Evolutionary conservation across 805 yeast genomes (phyloP).

Genomic region (Lipomyces kockii): DNA sequence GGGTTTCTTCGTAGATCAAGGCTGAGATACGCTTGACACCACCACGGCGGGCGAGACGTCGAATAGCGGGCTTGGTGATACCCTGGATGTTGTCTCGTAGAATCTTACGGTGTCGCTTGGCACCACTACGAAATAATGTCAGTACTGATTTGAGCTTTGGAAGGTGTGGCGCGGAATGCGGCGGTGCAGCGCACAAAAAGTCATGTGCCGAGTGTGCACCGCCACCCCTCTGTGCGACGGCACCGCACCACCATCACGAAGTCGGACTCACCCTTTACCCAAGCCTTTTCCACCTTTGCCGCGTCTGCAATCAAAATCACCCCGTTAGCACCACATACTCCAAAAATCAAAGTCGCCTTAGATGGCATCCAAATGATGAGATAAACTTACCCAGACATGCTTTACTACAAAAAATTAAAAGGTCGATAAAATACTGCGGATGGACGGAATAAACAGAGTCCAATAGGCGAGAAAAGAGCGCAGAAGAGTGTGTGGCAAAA

Average conservation of each 20-base stretch:
- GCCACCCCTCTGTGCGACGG: neutral
- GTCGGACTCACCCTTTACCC: slow-evolving; percentile 68
- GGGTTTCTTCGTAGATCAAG: slow-evolving; percentile 97
- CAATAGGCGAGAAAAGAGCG: neutral
- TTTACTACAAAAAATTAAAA: slow-evolving; percentile 8
- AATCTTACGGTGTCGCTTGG: slow-evolving; percentile 99
- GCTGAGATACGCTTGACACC: slow-evolving; percentile 99
- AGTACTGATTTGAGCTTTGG: neutral
- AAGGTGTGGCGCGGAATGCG: neutral
- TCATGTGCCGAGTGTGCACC: neutral
- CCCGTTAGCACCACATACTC: neutral
- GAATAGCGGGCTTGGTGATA: slow-evolving; percentile 99
- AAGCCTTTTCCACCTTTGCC: slow-evolving; percentile 99
- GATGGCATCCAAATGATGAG: neutral
- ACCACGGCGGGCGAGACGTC: slow-evolving; percentile 99
- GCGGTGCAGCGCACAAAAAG: neutral
- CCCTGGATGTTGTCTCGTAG: slow-evolving; percentile 99
- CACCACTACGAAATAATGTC: slow-evolving; percentile 64
- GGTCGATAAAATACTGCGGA: neutral
- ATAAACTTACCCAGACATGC: slow-evolving; percentile 37
- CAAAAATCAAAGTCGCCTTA: neutral
- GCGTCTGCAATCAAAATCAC: slow-evolving; percentile 56
- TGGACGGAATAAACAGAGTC: slow-evolving; percentile 3
- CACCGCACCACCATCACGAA: slow-evolving; percentile 16
- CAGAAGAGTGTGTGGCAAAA: neutral